A percentile compares a stretch with the other conserved stretches of the same genome.
phyloP scores from a whole-genome alignment of 495 filamentous ascomycete species.

The Hamigera avellanea region DNA sequence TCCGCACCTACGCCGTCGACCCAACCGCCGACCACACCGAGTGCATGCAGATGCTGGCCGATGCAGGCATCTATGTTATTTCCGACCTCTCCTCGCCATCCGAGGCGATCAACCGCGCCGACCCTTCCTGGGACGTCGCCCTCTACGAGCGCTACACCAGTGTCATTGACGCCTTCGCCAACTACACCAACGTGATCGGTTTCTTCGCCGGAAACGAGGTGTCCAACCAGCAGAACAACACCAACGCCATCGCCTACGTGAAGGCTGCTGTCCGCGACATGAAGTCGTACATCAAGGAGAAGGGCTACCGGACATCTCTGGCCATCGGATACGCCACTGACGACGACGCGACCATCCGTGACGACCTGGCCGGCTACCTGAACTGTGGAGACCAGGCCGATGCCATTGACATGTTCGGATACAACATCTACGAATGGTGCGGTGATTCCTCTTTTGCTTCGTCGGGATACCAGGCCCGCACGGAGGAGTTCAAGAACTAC shows the following conservation, averaged over 20 bases:
- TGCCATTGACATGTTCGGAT: conserved; percentile 91
- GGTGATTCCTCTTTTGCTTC: conserved; percentile 58
- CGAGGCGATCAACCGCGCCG: conserved; percentile 71
- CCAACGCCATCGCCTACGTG: conserved; percentile 77
- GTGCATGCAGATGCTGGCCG: conserved; percentile 74
- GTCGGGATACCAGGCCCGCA: conserved; percentile 71
- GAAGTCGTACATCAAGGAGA: conserved; percentile 79
- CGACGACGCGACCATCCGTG: conserved; percentile 72
- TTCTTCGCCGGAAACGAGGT: conserved; percentile 99
- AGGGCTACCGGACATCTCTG: conserved; percentile 59
- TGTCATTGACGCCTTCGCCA: conserved; percentile 67
- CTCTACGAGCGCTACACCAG: conserved; percentile 69
- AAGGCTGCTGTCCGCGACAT: conserved; percentile 93
- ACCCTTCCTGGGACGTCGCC: conserved; percentile 61
- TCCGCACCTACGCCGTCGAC: conserved; percentile 90
- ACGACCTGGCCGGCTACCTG: conserved; percentile 76
- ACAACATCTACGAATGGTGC: conserved; percentile 99
- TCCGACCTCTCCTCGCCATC: conserved; percentile 74
- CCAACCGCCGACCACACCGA: conserved; percentile 62
- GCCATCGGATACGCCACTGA: conserved; percentile 94
- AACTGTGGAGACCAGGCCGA: conserved; percentile 61
- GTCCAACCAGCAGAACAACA: conserved; percentile 73
- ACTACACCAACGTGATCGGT: conserved; percentile 80
- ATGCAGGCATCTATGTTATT: conserved; percentile 89
- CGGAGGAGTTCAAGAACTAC: conserved; percentile 74